Evolutionary conservation across 768 basidiomycete genomes (phyloP).

Genomic region (Gyrodon lividus): DNA sequence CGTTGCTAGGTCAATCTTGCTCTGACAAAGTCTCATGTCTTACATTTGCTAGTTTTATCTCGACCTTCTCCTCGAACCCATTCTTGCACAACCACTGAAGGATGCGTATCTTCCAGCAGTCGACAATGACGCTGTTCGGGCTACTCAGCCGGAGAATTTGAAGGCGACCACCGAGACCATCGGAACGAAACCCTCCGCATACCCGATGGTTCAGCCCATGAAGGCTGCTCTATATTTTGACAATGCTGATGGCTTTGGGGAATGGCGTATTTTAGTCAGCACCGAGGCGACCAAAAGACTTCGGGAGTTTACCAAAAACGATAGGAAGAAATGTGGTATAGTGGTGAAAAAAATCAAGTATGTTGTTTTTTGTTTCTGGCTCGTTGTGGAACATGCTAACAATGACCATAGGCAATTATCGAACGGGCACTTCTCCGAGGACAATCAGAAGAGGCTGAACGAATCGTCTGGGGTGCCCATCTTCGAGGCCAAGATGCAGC

Average conservation of each 20-base stretch:
- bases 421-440: conserved; percentile 63
- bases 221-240: conserved; percentile 63
- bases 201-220: conserved; percentile 53
- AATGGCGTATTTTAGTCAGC: conserved; percentile 61
- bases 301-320: conserved; percentile 44
- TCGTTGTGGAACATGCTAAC: not conserved
- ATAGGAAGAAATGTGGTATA: conserved; percentile 48
- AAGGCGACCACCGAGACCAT: not conserved
- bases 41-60: conserved; percentile 26
- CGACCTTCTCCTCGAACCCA: conserved; percentile 17
- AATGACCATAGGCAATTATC: conserved; percentile 55
- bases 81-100: conserved; percentile 8
- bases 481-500: conserved; percentile 67
- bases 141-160: not conserved
- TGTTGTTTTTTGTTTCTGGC: conserved; percentile 10
- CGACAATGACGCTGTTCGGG: not conserved
- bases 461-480: conserved; percentile 51
- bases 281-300: conserved; percentile 49
- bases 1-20: not conserved
- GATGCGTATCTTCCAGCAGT: conserved; percentile 8
- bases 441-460: conserved; percentile 63
- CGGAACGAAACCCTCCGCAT: conserved; percentile 29
- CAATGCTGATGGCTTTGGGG: conserved; percentile 57
- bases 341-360: conserved; percentile 71
- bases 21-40: not conserved